These are phyloP conservation scores for Brachypodium distachyon DNA, from an alignment of 202 grass and related monocot species.

Conservation along the genomic window DNA sequence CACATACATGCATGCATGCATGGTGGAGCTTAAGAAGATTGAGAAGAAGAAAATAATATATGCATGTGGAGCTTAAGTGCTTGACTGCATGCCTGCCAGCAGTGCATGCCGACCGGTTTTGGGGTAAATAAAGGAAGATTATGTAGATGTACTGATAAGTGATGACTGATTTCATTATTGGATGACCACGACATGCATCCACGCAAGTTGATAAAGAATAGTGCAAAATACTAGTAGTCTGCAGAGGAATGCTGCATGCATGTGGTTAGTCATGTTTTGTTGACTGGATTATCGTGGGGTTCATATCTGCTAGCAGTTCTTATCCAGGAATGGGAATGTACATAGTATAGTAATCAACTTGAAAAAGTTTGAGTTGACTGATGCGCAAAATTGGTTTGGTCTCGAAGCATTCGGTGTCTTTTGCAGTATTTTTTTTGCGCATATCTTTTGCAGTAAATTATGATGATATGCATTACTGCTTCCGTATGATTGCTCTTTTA, in stretches of 20 bases:
- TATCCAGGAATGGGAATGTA: neutral
- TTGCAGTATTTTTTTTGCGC: too few relatives aligned
- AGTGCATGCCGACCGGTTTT: neutral
- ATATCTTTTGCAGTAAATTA: too few relatives aligned
- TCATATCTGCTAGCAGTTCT: neutral
- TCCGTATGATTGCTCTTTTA: too few relatives aligned
- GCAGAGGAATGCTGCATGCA: neutral
- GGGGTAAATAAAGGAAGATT: neutral
- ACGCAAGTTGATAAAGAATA: neutral
- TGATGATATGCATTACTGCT: too few relatives aligned
- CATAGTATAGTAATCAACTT: neutral
- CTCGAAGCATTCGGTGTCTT: too few relatives aligned
- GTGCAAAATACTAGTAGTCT: neutral
- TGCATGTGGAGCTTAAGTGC: neutral
- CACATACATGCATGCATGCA: too few relatives aligned
- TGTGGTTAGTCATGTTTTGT: neutral
- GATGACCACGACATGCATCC: neutral
- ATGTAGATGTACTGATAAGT: neutral
- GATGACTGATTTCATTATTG: neutral
- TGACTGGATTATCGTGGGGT: neutral
- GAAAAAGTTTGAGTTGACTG: too few relatives aligned
- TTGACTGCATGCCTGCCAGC: neutral
- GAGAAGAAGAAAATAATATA: neutral
- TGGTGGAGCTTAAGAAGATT: neutral
- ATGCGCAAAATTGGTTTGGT: too few relatives aligned